phyloP scores from a whole-genome alignment of 2,329 filamentous ascomycete genomes.

The Exophiala bonariae region DNA sequence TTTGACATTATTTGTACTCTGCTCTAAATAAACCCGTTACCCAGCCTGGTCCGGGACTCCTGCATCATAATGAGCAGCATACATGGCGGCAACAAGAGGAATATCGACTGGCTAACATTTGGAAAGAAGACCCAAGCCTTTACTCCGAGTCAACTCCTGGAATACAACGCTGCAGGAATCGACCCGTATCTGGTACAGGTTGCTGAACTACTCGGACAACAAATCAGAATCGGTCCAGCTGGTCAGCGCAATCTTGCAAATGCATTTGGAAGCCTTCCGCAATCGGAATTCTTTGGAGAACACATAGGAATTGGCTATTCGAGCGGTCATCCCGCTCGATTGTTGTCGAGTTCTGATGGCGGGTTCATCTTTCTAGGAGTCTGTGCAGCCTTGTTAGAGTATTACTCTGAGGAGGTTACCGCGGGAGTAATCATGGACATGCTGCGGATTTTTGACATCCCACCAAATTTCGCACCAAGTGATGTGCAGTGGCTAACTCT shows the following conservation, averaged over 20 bases:
- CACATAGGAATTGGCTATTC: constrained; percentile 10
- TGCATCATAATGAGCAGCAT: background rate
- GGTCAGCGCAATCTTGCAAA: constrained; percentile 12
- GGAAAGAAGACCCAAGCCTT: constrained; percentile 1
- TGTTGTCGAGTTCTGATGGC: constrained; percentile 4
- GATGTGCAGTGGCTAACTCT: constrained; percentile 8
- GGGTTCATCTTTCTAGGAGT: constrained; percentile 11
- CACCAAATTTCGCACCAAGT: background rate
- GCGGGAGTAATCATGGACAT: constrained; percentile 6
- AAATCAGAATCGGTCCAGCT: constrained; percentile 4
- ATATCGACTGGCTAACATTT: constrained; percentile 1
- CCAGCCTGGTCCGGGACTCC: background rate
- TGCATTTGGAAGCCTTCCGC: constrained; percentile 12
- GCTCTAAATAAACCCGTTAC: background rate
- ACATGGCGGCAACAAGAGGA: background rate
- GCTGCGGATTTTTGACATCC: background rate
- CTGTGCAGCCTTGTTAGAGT: constrained; percentile 6
- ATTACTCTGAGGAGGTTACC: constrained; percentile 8
- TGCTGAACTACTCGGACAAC: constrained; percentile 5
- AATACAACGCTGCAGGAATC: constrained; percentile 11
- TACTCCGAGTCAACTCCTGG: constrained; percentile 3
- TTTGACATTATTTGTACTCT: too few relatives aligned
- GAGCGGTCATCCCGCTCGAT: constrained; percentile 5
- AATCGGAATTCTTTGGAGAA: constrained; percentile 9
- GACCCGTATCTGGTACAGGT: constrained; percentile 10